Conservation (phyloP, 2,329 filamentous ascomycete species). For the Penicillium sp. region DNA sequence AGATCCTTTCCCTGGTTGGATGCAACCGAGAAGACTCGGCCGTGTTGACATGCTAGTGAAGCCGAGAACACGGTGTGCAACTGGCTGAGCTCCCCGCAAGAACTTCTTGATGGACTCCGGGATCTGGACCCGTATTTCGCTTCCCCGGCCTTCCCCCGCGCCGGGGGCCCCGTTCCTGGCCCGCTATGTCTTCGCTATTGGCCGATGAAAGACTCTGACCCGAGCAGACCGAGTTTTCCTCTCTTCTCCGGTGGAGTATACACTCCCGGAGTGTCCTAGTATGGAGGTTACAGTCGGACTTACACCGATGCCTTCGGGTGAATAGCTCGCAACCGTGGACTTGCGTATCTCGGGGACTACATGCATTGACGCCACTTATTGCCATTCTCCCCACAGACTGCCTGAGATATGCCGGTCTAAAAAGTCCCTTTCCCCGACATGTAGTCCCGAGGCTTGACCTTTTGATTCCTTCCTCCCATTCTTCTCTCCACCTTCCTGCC, state of each 20-base stretch:
- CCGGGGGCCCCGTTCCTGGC: not conserved
- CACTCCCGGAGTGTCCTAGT: not conserved
- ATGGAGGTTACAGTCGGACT: conserved; percentile 9
- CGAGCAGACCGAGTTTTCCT: conserved; percentile 7
- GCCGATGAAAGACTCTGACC: not conserved
- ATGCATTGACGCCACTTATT: conserved; percentile 8
- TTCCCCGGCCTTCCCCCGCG: conserved; percentile 11
- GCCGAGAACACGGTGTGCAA: not conserved
- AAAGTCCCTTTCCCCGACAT: not conserved
- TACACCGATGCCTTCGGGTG: conserved; percentile 3
- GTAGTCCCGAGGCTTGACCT: not conserved
- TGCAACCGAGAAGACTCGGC: not conserved
- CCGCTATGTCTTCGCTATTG: conserved; percentile 1
- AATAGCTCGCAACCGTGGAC: not conserved
- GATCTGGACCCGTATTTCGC: not conserved
- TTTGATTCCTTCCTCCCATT: not conserved
- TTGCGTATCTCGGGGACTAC: not conserved
- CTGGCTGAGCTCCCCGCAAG: conserved; percentile 3
- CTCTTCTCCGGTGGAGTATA: conserved; percentile 1
- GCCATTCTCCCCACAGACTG: not conserved
- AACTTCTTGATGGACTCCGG: not conserved
- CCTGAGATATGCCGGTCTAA: not conserved
- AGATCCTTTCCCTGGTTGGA: not conserved
- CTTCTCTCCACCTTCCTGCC: not conserved
- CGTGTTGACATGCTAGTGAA: not conserved